Evolutionary conservation across 805 yeast genomes (phyloP).

Genomic region (Ogataea trehalophila): DNA sequence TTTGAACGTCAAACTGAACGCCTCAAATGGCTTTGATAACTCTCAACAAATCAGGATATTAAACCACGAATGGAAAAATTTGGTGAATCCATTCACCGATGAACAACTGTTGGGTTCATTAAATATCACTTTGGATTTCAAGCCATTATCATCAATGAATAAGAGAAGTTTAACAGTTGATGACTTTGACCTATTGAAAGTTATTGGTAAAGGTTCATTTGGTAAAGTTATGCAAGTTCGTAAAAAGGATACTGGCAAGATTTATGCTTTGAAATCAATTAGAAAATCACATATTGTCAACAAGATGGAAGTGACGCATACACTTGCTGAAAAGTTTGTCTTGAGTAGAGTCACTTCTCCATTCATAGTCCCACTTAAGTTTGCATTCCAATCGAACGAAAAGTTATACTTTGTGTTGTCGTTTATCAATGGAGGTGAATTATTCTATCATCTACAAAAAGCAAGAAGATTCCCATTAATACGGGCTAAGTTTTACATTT

Average conservation of each 20-base stretch:
- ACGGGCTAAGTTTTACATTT: slow-evolving; percentile 88
- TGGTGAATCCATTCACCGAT: slow-evolving; percentile 31
- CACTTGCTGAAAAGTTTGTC: slow-evolving; percentile 94
- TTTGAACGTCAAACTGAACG: slow-evolving; percentile 49
- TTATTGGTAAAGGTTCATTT: slow-evolving; percentile 95
- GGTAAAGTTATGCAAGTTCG: slow-evolving; percentile 99
- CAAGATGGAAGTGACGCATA: slow-evolving; percentile 91
- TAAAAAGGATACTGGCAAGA: slow-evolving; percentile 90
- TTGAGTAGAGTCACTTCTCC: slow-evolving; percentile 91
- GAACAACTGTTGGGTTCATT: slow-evolving; percentile 32
- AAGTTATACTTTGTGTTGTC: slow-evolving; percentile 86
- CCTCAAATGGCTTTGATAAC: slow-evolving; percentile 13
- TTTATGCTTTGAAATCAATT: slow-evolving; percentile 90
- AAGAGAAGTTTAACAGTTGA: slow-evolving; percentile 75
- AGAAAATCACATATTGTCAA: slow-evolving; percentile 93
- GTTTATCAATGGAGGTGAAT: slow-evolving; percentile 95
- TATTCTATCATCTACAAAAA: slow-evolving; percentile 88
- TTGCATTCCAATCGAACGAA: slow-evolving; percentile 96
- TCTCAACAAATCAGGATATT: slow-evolving; percentile 50
- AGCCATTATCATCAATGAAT: slow-evolving; percentile 29
- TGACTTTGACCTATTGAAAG: slow-evolving; percentile 89
- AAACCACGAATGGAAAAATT: slow-evolving; percentile 55
- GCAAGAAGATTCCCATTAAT: slow-evolving; percentile 86
- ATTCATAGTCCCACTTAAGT: slow-evolving; percentile 92
- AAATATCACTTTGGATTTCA: slow-evolving; percentile 34